Evolutionary conservation across 805 yeast species (phyloP).

Genomic region (Saccharomyces kudriavzevii): DNA sequence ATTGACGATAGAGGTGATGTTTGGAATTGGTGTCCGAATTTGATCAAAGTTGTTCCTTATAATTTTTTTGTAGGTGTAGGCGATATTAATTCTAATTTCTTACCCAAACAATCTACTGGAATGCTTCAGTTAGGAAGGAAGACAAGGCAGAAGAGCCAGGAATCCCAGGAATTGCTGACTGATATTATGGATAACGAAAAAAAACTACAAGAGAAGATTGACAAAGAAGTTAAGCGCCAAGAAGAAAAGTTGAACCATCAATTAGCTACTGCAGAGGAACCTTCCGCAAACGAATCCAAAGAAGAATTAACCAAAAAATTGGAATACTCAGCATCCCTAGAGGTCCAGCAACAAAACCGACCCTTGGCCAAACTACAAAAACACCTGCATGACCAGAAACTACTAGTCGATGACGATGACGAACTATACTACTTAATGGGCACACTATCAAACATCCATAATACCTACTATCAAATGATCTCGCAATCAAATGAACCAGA

Average conservation of each 20-base stretch:
- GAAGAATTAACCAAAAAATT: slow-evolving; percentile 49
- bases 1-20: slow-evolving; percentile 98
- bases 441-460: slow-evolving; percentile 58
- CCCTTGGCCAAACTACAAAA: slow-evolving; percentile 80
- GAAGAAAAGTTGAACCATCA: slow-evolving; percentile 30
- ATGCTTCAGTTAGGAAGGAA: slow-evolving; percentile 33
- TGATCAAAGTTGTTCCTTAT: slow-evolving; percentile 88
- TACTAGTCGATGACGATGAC: slow-evolving; percentile 70
- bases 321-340: slow-evolving; percentile 62
- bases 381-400: slow-evolving; percentile 45
- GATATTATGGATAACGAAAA: slow-evolving; percentile 30
- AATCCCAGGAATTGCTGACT: slow-evolving; percentile 28
- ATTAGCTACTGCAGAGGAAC: slow-evolving; percentile 23
- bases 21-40: slow-evolving; percentile 93
- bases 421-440: slow-evolving; percentile 59
- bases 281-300: slow-evolving; percentile 29
- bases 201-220: slow-evolving; percentile 25
- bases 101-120: slow-evolving; percentile 76
- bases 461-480: slow-evolving; percentile 49
- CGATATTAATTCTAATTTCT: slow-evolving; percentile 85
- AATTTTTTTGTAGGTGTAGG: slow-evolving; percentile 96
- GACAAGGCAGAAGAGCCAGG: slow-evolving; percentile 22
- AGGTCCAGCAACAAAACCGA: slow-evolving; percentile 71
- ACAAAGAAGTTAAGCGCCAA: slow-evolving; percentile 29
- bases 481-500: slow-evolving; percentile 36